A percentile compares a stretch with the other conserved stretches of the same genome.
Evolutionary conservation across 257 asterid species (phyloP).

Genomic region (Gentiana macrophylla): DNA sequence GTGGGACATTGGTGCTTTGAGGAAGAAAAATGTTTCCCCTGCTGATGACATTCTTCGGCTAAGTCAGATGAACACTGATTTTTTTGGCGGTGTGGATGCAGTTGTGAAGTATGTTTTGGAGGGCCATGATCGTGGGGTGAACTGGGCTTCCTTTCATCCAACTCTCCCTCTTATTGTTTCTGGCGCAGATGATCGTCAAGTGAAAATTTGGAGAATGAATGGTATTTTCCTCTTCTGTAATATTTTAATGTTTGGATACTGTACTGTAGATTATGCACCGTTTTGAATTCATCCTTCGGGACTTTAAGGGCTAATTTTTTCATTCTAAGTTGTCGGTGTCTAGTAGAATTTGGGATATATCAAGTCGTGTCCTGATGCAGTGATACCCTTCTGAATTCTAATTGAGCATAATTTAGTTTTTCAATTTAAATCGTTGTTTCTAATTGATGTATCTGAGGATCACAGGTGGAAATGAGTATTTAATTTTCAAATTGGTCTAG

Average conservation of each 20-base stretch:
- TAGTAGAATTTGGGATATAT: no score
- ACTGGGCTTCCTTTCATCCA: slow-evolving; percentile 98
- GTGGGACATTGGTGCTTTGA: slow-evolving; percentile 94
- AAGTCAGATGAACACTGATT: slow-evolving; percentile 88
- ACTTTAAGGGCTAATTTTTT: no score
- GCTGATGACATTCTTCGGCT: slow-evolving; percentile 82
- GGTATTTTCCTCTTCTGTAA: slow-evolving; percentile 28
- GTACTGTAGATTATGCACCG: not conserved
- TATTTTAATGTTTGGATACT: no score
- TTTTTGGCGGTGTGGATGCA: slow-evolving; percentile 99
- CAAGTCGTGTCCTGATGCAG: no score
- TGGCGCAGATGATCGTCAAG: slow-evolving; percentile 99
- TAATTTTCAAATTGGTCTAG: no score
- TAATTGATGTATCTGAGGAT: no score
- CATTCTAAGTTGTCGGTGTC: no score
- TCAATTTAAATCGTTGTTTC: no score
- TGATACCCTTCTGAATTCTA: no score
- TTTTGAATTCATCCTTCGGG: not conserved
- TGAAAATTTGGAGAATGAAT: slow-evolving; percentile 97
- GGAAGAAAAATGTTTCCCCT: slow-evolving; percentile 89
- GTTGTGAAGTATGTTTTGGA: slow-evolving; percentile 97
- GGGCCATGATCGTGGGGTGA: slow-evolving; percentile 97
- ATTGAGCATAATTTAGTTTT: no score
- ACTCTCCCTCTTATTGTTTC: slow-evolving; percentile 94
- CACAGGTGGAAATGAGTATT: no score